Evolutionary conservation across 805 yeast genomes (phyloP), one percentile per base, ranked within the genome.

Genomic region (Wickerhamomyces chambardii): DNA sequence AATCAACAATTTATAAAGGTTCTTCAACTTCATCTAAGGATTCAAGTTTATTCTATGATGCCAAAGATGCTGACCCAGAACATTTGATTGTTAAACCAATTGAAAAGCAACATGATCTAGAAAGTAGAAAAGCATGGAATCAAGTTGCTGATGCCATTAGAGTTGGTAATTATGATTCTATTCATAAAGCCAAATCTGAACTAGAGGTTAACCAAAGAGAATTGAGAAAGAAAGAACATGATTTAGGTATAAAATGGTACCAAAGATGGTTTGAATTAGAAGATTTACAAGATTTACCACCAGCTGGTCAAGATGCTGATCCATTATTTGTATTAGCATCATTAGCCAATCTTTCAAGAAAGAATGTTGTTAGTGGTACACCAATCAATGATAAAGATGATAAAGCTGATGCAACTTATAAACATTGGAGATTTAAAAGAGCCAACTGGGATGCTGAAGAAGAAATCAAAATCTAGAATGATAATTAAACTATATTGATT

Each of bases 151-250:
- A 70, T 9, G 97, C 97, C 14, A 82, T 87, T 48, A 74, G 69
- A 38, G 58, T 62, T 17, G 84, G 90, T 31, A 81, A 87, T 56
- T 85, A 73, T 60, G 84, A 83, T 47, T 59, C 70, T 43, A 87
- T 90, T 46, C 78, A 79, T 52, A 63, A 66, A 43, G 84, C 82
- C 50, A 90, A 90, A 65, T 65, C 87, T 14, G 61, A 65, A 52
- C 70, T 92, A 45, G 98, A 90, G 64, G 81, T 84, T 50, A 72
- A 66, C 17, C 97, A 90, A 65, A 78, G 98, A 54, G 87, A 75
- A 31, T 53, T 81, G 58, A 75, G 97, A 55, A 77, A 74, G 59
- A 56, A 66, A 39, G 98, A 92, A 61, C 58, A 63, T 40, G 84
- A 68, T 28, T 59, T 70, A 6, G 89, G 84, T 30, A 53, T 55